These are phyloP conservation scores for Nicotiana tabacum DNA, from an alignment of 257 asterid species.

Conservation along the genomic window DNA sequence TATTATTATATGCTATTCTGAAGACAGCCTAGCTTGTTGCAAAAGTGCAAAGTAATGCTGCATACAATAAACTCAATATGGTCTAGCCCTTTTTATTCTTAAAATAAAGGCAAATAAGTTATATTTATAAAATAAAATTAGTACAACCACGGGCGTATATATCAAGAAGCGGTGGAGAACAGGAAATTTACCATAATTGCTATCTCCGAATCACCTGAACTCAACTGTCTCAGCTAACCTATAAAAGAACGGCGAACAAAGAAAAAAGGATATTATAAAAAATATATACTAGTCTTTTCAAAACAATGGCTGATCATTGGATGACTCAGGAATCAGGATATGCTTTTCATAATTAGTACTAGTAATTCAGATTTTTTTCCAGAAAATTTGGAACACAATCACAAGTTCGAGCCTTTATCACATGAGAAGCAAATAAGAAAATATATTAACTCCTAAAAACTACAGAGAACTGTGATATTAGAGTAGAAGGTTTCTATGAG, in stretches of 20 bases:
- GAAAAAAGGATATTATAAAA: not conserved
- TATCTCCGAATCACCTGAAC: not conserved
- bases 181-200: not conserved
- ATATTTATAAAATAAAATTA: not conserved
- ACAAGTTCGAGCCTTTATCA: not conserved
- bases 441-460: not conserved
- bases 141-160: not conserved
- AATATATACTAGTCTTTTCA: not conserved
- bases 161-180: not conserved
- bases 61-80: not conserved
- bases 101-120: not conserved
- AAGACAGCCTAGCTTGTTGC: not conserved
- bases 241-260: not conserved
- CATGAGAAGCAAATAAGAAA: not conserved
- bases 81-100: not conserved
- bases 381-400: not conserved
- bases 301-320: not conserved
- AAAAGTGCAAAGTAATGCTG: not conserved
- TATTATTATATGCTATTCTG: not conserved
- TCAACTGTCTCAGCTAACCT: slow-evolving; percentile 1
- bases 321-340: not conserved
- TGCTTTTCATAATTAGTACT: not conserved
- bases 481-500: not conserved
- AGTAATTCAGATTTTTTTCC: not conserved
- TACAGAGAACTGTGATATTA: not conserved